Percentiles rank a stretch among this genome's conserved stretches.
Conservation (phyloP, 805 yeast species). For the Lipomyces starkeyi region DNA sequence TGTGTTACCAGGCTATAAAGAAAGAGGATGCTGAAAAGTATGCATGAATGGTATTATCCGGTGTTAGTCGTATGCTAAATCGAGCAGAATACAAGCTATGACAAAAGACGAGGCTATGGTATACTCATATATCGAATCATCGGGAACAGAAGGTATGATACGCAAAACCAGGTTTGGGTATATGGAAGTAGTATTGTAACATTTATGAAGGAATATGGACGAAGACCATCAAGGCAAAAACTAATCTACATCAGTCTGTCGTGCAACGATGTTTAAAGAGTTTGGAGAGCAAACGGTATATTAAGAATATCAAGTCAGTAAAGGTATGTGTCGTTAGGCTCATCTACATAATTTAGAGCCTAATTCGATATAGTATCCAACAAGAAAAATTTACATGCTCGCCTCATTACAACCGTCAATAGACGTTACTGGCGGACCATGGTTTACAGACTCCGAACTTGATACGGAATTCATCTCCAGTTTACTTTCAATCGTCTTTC, state of each 20-base stretch:
- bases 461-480: constrained; percentile 93
- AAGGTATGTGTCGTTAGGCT: constrained; percentile 48
- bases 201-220: constrained; percentile 77
- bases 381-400: constrained; percentile 94
- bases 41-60: neutral
- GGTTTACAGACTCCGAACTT: constrained; percentile 96
- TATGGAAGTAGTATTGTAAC: constrained; percentile 66
- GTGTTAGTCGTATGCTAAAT: constrained; percentile 21
- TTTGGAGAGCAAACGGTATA: constrained; percentile 75
- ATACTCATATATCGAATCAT: constrained; percentile 87
- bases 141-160: constrained; percentile 72
- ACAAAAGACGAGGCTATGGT: constrained; percentile 86
- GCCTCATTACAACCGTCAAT: constrained; percentile 91
- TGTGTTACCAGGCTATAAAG: constrained; percentile 77
- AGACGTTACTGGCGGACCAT: constrained; percentile 98
- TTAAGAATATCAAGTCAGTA: constrained; percentile 88
- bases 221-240: constrained; percentile 80
- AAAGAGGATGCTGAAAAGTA: constrained; percentile 65
- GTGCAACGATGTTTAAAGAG: constrained; percentile 78
- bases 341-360: neutral
- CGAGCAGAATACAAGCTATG: constrained; percentile 70
- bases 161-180: neutral
- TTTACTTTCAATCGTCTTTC: constrained; percentile 83
- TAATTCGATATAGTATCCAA: constrained; percentile 60
- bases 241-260: constrained; percentile 84